Evolutionary conservation across 768 basidiomycete species (phyloP).

Genomic region (Trametes cingulata): DNA sequence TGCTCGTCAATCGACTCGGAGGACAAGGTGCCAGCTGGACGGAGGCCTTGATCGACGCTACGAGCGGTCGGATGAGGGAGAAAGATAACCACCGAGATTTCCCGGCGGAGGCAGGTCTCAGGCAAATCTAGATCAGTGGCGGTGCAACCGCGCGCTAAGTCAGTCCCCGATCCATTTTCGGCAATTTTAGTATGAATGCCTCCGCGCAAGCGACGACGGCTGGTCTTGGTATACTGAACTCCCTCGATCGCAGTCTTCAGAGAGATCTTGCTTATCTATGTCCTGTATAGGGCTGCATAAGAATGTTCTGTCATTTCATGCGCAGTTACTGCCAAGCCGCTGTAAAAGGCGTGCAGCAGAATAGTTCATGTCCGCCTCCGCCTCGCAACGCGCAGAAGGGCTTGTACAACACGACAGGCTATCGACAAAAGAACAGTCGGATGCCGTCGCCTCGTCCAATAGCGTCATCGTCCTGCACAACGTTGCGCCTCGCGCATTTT

Average conservation of each 20-base stretch:
- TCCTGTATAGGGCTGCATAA: no score
- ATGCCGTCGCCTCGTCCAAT: not conserved
- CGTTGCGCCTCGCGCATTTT: not conserved
- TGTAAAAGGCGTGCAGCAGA: no score
- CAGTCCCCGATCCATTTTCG: not conserved
- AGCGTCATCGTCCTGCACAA: not conserved
- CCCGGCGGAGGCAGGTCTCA: conserved; percentile 1
- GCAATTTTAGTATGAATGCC: conserved; percentile 4
- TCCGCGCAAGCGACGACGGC: not conserved
- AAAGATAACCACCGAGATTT: not conserved
- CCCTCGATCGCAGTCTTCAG: not conserved
- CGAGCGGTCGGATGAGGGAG: not conserved
- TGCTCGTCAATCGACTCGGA: not conserved
- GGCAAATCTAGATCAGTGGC: conserved; percentile 8
- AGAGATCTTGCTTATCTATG: no score
- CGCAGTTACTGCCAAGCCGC: no score
- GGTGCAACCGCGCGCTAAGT: not conserved
- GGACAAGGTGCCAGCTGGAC: not conserved
- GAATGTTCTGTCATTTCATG: no score
- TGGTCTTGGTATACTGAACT: not conserved
- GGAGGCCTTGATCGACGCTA: not conserved
- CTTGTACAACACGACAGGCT: no score
- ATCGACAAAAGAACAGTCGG: no score
- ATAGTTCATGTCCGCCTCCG: no score
- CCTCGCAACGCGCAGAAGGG: no score